Evolutionary conservation across 164 flowering plant species (phyloP).

Genomic region (Saururus chinensis): DNA sequence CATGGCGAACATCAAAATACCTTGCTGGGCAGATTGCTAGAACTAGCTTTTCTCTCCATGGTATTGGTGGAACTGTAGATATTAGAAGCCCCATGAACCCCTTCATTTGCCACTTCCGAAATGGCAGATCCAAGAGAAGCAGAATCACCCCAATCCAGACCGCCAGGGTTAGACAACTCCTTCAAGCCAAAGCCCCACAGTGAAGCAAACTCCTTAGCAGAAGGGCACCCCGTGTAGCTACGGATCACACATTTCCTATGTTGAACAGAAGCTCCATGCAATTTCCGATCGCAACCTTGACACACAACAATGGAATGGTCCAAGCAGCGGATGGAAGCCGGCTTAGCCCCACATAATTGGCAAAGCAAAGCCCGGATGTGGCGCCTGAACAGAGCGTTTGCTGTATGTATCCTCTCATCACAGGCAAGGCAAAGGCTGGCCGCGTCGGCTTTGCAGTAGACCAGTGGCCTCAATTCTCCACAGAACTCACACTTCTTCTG

Average conservation of each 20-base stretch:
- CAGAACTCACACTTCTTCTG: conserved; percentile 71
- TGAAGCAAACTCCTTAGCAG: conserved; percentile 57
- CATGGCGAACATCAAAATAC: too few species aligned
- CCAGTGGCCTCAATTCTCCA: conserved; percentile 31
- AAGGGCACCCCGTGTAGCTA: conserved; percentile 56
- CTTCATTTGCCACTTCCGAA: conserved; percentile 4
- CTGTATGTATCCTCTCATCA: conserved; percentile 68
- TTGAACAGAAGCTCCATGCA: conserved; percentile 24
- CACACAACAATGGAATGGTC: conserved; percentile 54
- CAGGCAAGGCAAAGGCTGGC: conserved; percentile 68
- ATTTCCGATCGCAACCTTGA: conserved; percentile 35
- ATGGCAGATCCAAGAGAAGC: conserved; percentile 11
- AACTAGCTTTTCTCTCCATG: background rate
- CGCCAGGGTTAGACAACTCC: conserved; percentile 7
- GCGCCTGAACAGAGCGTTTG: conserved; percentile 49
- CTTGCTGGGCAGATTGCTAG: background rate
- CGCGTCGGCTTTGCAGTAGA: conserved; percentile 64
- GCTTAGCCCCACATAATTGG: conserved; percentile 35
- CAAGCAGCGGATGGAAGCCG: conserved; percentile 38
- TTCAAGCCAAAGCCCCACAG: conserved; percentile 49
- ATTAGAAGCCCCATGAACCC: background rate
- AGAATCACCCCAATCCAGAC: conserved; percentile 9
- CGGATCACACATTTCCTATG: conserved; percentile 34
- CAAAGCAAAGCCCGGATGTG: conserved; percentile 56
- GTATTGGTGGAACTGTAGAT: too few species aligned